Base-by-base conservation (phyloP, 441 rosid species). In the Gossypium davidsonii region DNA sequence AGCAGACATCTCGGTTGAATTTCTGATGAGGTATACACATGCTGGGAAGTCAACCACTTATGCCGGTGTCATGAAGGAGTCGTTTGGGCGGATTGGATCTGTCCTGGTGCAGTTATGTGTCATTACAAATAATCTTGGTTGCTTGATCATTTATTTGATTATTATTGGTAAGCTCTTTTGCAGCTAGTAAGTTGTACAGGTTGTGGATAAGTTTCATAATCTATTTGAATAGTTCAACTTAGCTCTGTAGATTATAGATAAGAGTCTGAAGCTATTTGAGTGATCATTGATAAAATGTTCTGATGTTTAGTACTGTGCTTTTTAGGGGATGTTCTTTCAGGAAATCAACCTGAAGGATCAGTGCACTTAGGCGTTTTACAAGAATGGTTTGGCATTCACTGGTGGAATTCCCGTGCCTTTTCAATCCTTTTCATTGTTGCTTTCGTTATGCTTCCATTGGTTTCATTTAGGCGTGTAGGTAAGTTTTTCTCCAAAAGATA, bases 311-410 rank as follows among this genome's bases (percentile, higher is more conserved):
- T 14, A 46, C 14, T 48, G 8, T 9, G 23, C 25, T 46, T 73
- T 49, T 37, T 79, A 92, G 96, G 93, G n/a, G 96, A 92, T 85
- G 96, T 90, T 7, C 82, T 90, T 0, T 86, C 91, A 0, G 96
- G 97, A 59, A 89, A 76, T 74, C 84, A 79, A 42, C 76, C 78
- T 1, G 82, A 73, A 7, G 90, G 85, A 58, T 42, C 82, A 0
- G 71, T 77, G 26, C 94, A 90, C 70, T 69, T 87, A 71, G 97
- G 96, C 17, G 84, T 90, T 37, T 66, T 34, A 81, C 94, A 87
- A 72, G 86, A 85, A 86, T 89, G 97, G 94, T 90, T 92, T 76
- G 96, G 97, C 49, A 15, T 66, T 73, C 84, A 83, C 20, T 88
- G 94, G 96, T 92, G 97, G 98, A 90, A 87, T 76, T 72, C 96